phyloP scores from a whole-genome alignment of 495 filamentous ascomycete species.

The Aspergillus kassunensis region DNA sequence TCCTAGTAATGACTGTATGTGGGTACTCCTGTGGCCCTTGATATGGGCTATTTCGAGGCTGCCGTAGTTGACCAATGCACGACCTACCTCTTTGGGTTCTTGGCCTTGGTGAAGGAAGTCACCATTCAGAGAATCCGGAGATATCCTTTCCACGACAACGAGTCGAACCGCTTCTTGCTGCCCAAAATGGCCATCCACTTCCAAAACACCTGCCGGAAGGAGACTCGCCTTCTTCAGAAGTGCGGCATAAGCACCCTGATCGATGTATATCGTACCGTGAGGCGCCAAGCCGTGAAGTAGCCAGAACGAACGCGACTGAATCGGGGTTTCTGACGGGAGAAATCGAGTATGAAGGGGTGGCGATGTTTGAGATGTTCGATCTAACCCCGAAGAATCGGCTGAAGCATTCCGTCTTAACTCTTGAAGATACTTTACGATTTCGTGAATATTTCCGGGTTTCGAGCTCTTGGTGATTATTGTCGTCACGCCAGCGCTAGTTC shows the following conservation, averaged over 20 bases:
- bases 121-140: slow-evolving; percentile 36
- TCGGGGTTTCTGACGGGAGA: slow-evolving; percentile 77
- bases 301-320: slow-evolving; percentile 95
- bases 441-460: slow-evolving; percentile 84
- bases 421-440: slow-evolving; percentile 82
- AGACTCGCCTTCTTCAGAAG: slow-evolving; percentile 80
- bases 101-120: slow-evolving; percentile 41
- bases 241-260: slow-evolving; percentile 78
- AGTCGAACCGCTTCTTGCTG: slow-evolving; percentile 90
- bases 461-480: slow-evolving; percentile 91
- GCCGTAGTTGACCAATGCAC: slow-evolving; percentile 93
- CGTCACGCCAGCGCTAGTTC: slow-evolving; percentile 91
- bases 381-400: slow-evolving; percentile 20
- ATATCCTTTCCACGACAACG: slow-evolving; percentile 62
- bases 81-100: slow-evolving; percentile 72
- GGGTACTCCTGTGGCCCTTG: slow-evolving; percentile 74
- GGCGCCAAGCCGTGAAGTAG: slow-evolving; percentile 90
- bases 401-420: slow-evolving; percentile 33
- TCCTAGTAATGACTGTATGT: slow-evolving; percentile 74
- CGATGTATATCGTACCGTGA: slow-evolving; percentile 88
- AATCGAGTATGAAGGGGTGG: slow-evolving; percentile 89
- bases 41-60: slow-evolving; percentile 76
- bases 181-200: slow-evolving; percentile 79
- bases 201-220: slow-evolving; percentile 84
- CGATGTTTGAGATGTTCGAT: slow-evolving; percentile 17